Conservation (phyloP, 768 basidiomycete genomes). For the Neoboletus subvelutipes region DNA sequence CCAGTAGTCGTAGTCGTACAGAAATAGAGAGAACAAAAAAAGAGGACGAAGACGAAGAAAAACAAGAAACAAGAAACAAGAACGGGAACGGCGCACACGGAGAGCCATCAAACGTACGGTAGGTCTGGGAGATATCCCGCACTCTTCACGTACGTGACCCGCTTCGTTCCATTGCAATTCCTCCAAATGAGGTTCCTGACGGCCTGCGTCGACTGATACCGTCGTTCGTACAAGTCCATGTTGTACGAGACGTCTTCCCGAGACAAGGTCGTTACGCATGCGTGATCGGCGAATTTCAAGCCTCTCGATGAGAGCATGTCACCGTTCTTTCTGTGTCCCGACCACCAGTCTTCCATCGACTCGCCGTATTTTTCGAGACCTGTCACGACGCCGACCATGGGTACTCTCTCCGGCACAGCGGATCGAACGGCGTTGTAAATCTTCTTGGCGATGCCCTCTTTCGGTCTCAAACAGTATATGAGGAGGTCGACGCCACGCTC, state of each 20-base stretch:
- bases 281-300: constrained; percentile 40
- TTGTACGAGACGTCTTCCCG: constrained; percentile 33
- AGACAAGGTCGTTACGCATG: constrained; percentile 42
- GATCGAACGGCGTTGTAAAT: constrained; percentile 27
- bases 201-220: constrained; percentile 28
- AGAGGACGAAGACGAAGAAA: background rate
- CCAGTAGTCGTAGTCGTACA: constrained; percentile 18
- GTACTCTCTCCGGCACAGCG: constrained; percentile 34
- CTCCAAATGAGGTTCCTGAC: constrained; percentile 30
- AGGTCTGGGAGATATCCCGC: constrained; percentile 30
- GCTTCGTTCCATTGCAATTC: constrained; percentile 31
- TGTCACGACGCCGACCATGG: constrained; percentile 39
- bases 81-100: background rate
- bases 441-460: constrained; percentile 30
- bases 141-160: constrained; percentile 30
- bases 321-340: constrained; percentile 30
- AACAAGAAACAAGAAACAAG: background rate
- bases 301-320: constrained; percentile 32
- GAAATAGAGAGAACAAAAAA: background rate
- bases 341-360: constrained; percentile 37
- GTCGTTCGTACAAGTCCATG: constrained; percentile 33
- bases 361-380: constrained; percentile 35
- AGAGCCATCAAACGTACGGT: constrained; percentile 14
- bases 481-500: constrained; percentile 34
- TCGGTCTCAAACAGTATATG: constrained; percentile 30